A percentile compares a stretch with the other conserved stretches of the same genome.
Conservation (phyloP, 441 rosid species). For the Gossypium gossypioides region DNA sequence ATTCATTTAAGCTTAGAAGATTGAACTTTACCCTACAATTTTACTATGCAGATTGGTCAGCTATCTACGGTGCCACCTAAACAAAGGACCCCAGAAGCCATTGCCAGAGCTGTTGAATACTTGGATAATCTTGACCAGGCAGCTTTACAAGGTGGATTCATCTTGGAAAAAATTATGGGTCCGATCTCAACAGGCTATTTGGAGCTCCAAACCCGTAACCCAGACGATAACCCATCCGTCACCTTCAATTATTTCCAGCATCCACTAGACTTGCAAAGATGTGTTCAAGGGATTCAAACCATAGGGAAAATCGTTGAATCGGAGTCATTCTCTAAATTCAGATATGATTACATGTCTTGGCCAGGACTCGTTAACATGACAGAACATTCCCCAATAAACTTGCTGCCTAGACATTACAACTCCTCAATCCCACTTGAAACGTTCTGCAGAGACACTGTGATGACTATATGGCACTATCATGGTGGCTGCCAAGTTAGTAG, state of each 20-base stretch:
- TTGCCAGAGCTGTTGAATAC: conserved; percentile 33
- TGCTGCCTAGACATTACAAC: conserved; percentile 49
- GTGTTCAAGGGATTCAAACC: conserved; percentile 54
- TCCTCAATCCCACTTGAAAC: conserved; percentile 45
- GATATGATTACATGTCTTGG: conserved; percentile 27
- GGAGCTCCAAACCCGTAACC: conserved; percentile 44
- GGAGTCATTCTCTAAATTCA: conserved; percentile 39
- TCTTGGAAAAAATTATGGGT: conserved; percentile 65
- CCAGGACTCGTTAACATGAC: conserved; percentile 49
- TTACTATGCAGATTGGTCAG: conserved; percentile 30
- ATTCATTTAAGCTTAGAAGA: not conserved
- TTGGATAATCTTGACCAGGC: conserved; percentile 30
- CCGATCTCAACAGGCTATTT: conserved; percentile 66
- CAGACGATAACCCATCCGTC: conserved; percentile 59
- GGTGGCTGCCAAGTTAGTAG: conserved; percentile 80
- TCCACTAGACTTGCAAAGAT: conserved; percentile 44
- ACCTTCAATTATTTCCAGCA: conserved; percentile 76
- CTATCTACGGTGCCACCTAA: conserved; percentile 22
- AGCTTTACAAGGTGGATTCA: conserved; percentile 62
- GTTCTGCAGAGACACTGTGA: conserved; percentile 70
- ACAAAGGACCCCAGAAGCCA: conserved; percentile 41
- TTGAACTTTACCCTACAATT: not conserved
- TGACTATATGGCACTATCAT: conserved; percentile 92
- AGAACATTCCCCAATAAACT: conserved; percentile 43
- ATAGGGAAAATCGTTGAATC: conserved; percentile 56